These are phyloP conservation scores for button mushroom (Agaricus bisporus) DNA, from an alignment of 768 basidiomycete genomes.

Conservation along the genomic window DNA sequence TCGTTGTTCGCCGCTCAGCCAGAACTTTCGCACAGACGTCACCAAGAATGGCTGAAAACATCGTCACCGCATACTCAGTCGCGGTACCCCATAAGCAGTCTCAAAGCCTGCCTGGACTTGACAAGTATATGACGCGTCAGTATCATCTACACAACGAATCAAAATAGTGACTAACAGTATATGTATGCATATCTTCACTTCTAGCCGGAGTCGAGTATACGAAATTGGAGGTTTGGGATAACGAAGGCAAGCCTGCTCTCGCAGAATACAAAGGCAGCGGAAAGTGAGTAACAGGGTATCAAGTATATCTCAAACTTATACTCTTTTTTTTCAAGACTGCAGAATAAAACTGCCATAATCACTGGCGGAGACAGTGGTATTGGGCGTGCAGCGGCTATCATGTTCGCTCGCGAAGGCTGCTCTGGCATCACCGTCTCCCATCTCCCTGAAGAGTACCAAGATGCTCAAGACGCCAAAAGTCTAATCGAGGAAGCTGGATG, in stretches of 20 bases:
- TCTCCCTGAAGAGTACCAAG: conserved; percentile 49
- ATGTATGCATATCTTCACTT: background rate
- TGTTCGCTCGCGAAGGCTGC: conserved; percentile 47
- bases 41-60: conserved; percentile 22
- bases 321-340: conserved; percentile 15
- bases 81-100: conserved; percentile 33
- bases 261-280: conserved; percentile 45
- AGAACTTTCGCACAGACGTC: background rate
- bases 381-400: conserved; percentile 42
- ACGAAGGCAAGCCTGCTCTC: conserved; percentile 43
- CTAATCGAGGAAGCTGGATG: conserved; percentile 37
- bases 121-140: conserved; percentile 40
- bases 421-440: conserved; percentile 47
- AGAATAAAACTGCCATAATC: conserved; percentile 29
- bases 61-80: conserved; percentile 27
- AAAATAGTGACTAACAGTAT: background rate
- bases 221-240: conserved; percentile 42
- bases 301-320: background rate
- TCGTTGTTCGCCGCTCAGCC: conserved; percentile 4
- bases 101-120: conserved; percentile 43
- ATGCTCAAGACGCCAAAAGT: conserved; percentile 44
- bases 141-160: conserved; percentile 17
- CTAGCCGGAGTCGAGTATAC: conserved; percentile 31
- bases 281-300: conserved; percentile 24
- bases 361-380: conserved; percentile 43